Base-by-base conservation (phyloP, 2,329 filamentous ascomycete species). In the Sphaerostilbella broomeana region DNA sequence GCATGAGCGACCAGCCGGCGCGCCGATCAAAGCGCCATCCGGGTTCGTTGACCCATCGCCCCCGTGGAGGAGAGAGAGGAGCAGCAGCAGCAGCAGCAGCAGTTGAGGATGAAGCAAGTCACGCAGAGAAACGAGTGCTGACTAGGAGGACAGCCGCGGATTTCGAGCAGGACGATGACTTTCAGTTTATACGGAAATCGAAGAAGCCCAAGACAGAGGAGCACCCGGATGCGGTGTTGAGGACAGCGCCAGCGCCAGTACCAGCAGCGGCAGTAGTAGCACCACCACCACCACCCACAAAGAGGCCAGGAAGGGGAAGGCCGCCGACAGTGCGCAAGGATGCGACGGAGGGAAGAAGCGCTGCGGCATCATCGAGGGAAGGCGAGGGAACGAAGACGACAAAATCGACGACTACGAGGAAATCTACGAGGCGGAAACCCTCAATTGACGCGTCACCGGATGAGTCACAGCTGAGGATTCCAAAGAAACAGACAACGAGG, bases 91-190 rank as follows among this genome's bases (percentile, higher is more conserved):
- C n/a, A n/a, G n/a, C n/a, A n/a, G n/a, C n/a, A n/a, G n/a, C n/a
- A n/a, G n/a, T 29, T 2, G 27, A 25, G 4, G 20, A 11, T 16
- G 24, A 20, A 33, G 20, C 29, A n/a, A 11, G 13, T 24, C 3
- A 11, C 17, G n/a, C 13, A 21, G 33, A 15, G 24, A 25, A 28
- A 33, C 15, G 37, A 26, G 39, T 44, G 35, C 50, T 54, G 44
- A 54, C 41, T 16, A 11, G 16, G 17, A 11, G n/a, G 21, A 22
- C 46, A 66, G 66, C 64, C 47, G 55, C 54, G 30, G 59, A 64
- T 36, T 81, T 86, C 52, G 84, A 89, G 59, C 75, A 84, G 53
- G 80, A 85, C 65, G 84, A 84, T 52, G 85, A 85, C 47, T 89
- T 89, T 52, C 69, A 78, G 42, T 89, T 88, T 58, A 78, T 80